A percentile compares a stretch with the other conserved stretches of the same genome.
phyloP scores from a whole-genome alignment of 768 basidiomycete genomes.

The Dioszegia crocea region DNA sequence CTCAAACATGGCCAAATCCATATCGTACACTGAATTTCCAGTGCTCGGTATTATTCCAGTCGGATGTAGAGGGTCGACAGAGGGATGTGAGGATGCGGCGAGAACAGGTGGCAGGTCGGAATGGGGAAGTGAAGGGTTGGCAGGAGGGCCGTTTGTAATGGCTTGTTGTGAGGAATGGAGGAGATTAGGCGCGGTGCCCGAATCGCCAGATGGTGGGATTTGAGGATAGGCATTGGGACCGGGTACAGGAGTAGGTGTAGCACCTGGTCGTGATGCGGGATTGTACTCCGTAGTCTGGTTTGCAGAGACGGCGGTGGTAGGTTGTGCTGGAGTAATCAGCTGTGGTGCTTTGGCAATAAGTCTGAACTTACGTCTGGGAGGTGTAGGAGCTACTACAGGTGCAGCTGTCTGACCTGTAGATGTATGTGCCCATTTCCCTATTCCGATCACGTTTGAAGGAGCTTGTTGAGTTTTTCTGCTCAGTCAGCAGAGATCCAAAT shows the following conservation, averaged over 20 bases:
- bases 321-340: conserved; percentile 47
- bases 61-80: conserved; percentile 65
- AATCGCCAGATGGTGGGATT: conserved; percentile 24
- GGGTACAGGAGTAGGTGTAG: conserved; percentile 12
- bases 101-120: conserved; percentile 44
- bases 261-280: conserved; percentile 34
- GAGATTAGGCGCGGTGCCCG: conserved; percentile 28
- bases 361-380: conserved; percentile 8
- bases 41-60: conserved; percentile 60
- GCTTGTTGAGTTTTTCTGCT: conserved; percentile 27
- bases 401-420: conserved; percentile 23
- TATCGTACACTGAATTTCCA: conserved; percentile 63
- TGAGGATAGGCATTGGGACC: conserved; percentile 19
- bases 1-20: conserved; percentile 60
- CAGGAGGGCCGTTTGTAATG: conserved; percentile 23
- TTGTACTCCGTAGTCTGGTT: conserved; percentile 47
- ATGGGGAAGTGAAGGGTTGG: conserved; percentile 32
- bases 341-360: conserved; percentile 53
- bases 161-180: conserved; percentile 28
- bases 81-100: conserved; percentile 63
- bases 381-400: neutral
- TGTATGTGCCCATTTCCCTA: conserved; percentile 45
- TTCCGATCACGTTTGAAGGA: conserved; percentile 37
- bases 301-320: conserved; percentile 5
- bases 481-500: neutral